Conservation (phyloP, 2,329 filamentous ascomycete species). For the Fusarium acutatum region DNA sequence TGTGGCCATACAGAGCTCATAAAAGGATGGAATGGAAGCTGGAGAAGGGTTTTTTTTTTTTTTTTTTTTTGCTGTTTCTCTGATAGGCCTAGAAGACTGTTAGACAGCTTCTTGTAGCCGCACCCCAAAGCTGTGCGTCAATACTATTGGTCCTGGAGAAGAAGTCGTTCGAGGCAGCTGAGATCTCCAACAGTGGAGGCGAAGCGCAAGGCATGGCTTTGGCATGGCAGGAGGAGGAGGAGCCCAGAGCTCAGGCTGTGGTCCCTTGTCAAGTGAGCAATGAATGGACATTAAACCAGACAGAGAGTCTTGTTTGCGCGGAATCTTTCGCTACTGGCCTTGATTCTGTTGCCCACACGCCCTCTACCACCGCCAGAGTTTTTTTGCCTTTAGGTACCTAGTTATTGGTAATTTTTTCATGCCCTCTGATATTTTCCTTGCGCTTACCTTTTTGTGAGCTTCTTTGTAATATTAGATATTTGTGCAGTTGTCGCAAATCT, state of each 20-base stretch:
- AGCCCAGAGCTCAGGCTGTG: conserved; percentile 21
- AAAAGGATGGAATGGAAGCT: conserved; percentile 24
- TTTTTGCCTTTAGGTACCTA: background rate
- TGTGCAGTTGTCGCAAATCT: conserved; percentile 5
- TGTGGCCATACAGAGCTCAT: conserved; percentile 22
- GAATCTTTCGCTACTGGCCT: conserved; percentile 34
- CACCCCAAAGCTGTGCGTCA: conserved; percentile 36
- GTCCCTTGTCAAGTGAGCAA: conserved; percentile 35
- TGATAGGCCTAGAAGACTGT: conserved; percentile 35
- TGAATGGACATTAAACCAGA: conserved; percentile 14
- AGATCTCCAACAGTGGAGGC: conserved; percentile 37
- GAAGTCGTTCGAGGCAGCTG: conserved; percentile 43
- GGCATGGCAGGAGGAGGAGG: conserved; percentile 24
- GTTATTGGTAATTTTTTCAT: background rate
- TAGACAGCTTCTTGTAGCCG: conserved; percentile 38
- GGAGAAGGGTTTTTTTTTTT: conserved; percentile 16
- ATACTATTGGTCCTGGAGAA: conserved; percentile 37
- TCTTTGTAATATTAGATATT: background rate
- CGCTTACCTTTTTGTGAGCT: conserved; percentile 10
- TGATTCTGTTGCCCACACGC: conserved; percentile 37
- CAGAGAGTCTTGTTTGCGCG: conserved; percentile 33
- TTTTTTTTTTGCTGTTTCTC: conserved; percentile 31
- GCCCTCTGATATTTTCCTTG: conserved; percentile 9
- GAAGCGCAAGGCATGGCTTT: conserved; percentile 20
- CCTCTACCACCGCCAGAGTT: conserved; percentile 35